phyloP scores from a whole-genome alignment of 208 protist genomes.

The Acanthamoeba culbertsoni region DNA sequence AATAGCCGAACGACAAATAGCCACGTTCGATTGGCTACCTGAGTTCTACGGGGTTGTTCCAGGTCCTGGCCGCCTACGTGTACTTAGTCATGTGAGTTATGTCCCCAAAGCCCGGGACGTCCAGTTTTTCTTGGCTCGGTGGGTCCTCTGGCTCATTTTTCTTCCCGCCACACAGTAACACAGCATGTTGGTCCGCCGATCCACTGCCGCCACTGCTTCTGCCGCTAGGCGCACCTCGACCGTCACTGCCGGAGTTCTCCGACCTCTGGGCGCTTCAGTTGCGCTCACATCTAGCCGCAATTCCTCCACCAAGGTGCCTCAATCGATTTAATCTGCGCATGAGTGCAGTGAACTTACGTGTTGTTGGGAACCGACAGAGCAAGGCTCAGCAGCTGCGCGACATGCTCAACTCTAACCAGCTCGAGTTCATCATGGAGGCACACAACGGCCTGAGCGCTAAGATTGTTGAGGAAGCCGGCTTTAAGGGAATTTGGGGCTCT shows the following conservation, averaged over 20 bases:
- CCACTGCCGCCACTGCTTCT: not conserved
- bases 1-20: no score
- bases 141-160: not conserved
- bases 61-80: not conserved
- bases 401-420: slow-evolving; percentile 65
- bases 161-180: not conserved
- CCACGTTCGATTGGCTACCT: no score
- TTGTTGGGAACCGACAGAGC: not conserved
- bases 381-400: slow-evolving; percentile 73
- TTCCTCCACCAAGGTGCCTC: not conserved
- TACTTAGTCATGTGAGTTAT: not conserved
- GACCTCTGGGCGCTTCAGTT: not conserved
- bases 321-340: not conserved
- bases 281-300: not conserved
- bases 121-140: not conserved
- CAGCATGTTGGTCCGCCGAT: not conserved
- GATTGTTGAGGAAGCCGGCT: slow-evolving; percentile 83
- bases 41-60: no score
- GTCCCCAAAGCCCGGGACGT: not conserved
- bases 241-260: not conserved
- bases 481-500: slow-evolving; percentile 85
- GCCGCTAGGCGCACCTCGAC: not conserved
- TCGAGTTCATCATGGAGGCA: slow-evolving; percentile 84
- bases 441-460: slow-evolving; percentile 86
- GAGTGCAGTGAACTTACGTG: not conserved